phyloP scores from a whole-genome alignment of 2,329 filamentous ascomycete species.

The Fusarium pseudoanthophilum region DNA sequence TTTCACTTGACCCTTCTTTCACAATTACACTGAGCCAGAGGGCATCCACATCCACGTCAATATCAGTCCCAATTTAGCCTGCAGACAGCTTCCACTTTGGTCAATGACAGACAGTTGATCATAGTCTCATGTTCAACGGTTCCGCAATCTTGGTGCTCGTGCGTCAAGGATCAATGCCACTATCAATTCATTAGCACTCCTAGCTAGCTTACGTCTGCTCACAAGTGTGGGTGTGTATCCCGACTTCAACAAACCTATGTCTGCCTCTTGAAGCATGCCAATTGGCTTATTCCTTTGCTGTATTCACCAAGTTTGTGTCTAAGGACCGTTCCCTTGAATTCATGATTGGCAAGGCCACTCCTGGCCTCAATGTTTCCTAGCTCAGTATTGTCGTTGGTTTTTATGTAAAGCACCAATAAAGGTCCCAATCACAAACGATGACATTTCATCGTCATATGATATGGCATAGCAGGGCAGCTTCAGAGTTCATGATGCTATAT shows the following conservation, averaged over 20 bases:
- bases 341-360: neutral
- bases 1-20: constrained; percentile 9
- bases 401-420: neutral
- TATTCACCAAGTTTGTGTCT: neutral
- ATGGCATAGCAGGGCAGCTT: neutral
- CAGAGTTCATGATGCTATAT: neutral
- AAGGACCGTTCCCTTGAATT: neutral
- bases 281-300: neutral
- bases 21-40: constrained; percentile 9
- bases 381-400: neutral
- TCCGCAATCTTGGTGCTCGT: constrained; percentile 16
- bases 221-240: neutral
- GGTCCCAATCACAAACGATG: neutral
- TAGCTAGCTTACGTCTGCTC: neutral
- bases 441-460: constrained; percentile 6
- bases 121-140: constrained; percentile 21
- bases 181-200: constrained; percentile 11
- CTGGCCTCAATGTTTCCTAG: neutral
- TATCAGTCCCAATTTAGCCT: constrained; percentile 32
- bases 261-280: constrained; percentile 5
- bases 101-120: neutral
- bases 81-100: constrained; percentile 22
- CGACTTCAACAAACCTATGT: neutral
- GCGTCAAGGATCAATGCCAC: constrained; percentile 6
- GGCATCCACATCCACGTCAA: constrained; percentile 23